Evolutionary conservation across 331 rosid genomes (phyloP), one percentile per base, ranked within the genome.

Genomic region (Stylosanthes scabra): DNA sequence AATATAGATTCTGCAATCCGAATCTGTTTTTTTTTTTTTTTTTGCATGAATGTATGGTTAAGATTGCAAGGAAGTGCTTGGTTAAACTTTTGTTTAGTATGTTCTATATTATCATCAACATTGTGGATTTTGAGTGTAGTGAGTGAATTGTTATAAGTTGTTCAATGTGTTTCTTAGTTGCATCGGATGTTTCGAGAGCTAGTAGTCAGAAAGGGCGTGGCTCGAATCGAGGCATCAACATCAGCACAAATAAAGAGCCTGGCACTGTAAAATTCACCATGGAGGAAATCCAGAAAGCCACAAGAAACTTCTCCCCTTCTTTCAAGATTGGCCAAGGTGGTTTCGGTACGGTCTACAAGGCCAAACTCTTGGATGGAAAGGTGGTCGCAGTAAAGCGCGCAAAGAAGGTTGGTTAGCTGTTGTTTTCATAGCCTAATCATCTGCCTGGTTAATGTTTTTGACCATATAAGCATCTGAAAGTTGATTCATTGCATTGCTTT

Each of bases 271-370:
- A 81, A 63, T 88, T 87, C 83, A 87, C 86, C 58, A 75, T 90
- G 80, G 91, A 90, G 49, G 92, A 88, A 82, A 87, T 95, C 70
- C 51, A 76, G 51, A 84, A 63, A 81, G 97, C 81, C 78, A 95
- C 99, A 0, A 90, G 79, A 71, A 95, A 85, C 66, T 95, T 95
- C 85, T 90, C 97, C 15, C 87, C 97, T 6, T 67, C 98, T 66
- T 76, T 68, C 39, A 92, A 92, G 88, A 84, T 95, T 63, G 99
- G 99, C 57, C 99, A 90, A 86, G 99, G 99, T 20, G 99, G 99
- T 65, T 95, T 95, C 54, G 99, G 99, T 58, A 76, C 93, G 3
- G 97, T 95, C 29, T 95, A 87, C 81, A 92, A 79, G 84, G 97
- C 93, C 8, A 92, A 75, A 72, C 96, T 95, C 6, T 70, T n/a